Base-by-base conservation (phyloP, 2,329 filamentous ascomycete species). In the Fusarium sp. region DNA sequence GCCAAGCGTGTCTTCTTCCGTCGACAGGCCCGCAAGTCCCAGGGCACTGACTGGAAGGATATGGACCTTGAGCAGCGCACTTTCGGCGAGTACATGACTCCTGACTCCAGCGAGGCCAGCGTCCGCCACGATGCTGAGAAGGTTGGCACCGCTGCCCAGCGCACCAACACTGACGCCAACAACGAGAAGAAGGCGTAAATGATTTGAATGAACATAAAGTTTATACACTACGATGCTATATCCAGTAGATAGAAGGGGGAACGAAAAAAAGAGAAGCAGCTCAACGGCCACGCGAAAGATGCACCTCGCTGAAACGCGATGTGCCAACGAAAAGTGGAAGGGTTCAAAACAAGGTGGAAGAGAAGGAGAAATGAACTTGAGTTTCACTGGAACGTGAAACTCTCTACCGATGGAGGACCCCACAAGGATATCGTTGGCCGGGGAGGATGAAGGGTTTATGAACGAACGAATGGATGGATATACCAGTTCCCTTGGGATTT, bases 1-100 rank as follows among this genome's bases (percentile, higher is more conserved):
- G 79, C 61, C 25, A 90, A 90, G 82, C 80, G 88, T 10, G 74
- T 82, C 34, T 82, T 75, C 69, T 79, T 78, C 73, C 73, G 80
- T 26, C 72, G 72, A 14, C 55, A 58, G 45, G 76, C 70, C 25
- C 50, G 57, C 21, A 73, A 69, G 50, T 43, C 60, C 5, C 68
- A 73, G 4, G 78, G 77, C 7, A 44, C 74, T 9, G 69, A 72
- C 16, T 81, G 78, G 77, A 79, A 78, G 70, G 79, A 81, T 12
- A 69, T 78, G 62, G 80, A 82, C 26, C 71, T 82, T 28, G 81
- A 83, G 74, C 73, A 81, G 66, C 77, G 79, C 8, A 78, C 77
- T 3, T 83, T 83, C 59, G 79, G 76, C 48, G 77, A 81, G 55
- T 82, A 78, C 54, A 72, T 83, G 10, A 75, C 73, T 19, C 69